These are phyloP conservation scores for Cystobasidium pallidum DNA, from an alignment of 1,284 basidiomycete genomes.

Conservation along the genomic window DNA sequence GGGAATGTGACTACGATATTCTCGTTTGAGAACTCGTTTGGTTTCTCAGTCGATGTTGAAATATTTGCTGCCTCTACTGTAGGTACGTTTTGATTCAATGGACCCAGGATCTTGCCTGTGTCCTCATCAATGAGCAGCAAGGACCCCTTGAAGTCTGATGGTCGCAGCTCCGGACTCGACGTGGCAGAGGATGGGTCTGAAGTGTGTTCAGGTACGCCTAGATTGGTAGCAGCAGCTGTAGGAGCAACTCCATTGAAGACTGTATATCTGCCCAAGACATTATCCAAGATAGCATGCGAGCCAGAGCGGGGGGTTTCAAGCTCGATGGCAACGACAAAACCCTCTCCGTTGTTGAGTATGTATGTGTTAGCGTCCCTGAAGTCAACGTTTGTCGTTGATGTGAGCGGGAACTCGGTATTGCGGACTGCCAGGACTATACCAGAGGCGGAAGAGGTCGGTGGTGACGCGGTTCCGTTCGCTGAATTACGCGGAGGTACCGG, in stretches of 20 bases:
- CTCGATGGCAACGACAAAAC: slow-evolving; percentile 35
- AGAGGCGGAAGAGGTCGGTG: background rate
- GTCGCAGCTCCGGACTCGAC: slow-evolving; percentile 30
- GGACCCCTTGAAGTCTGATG: slow-evolving; percentile 35
- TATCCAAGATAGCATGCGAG: slow-evolving; percentile 40
- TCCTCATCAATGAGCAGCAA: slow-evolving; percentile 39
- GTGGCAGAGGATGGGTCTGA: slow-evolving; percentile 6
- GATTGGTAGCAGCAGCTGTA: background rate
- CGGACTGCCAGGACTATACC: slow-evolving; percentile 34
- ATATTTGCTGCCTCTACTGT: slow-evolving; percentile 21
- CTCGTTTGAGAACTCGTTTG: slow-evolving; percentile 8
- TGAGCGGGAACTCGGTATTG: slow-evolving; percentile 36
- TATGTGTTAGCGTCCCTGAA: slow-evolving; percentile 33
- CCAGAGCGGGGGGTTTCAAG: slow-evolving; percentile 28
- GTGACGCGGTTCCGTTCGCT: background rate
- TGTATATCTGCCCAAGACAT: slow-evolving; percentile 26
- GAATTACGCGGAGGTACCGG: background rate
- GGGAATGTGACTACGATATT: slow-evolving; percentile 35
- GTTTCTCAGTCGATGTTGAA: slow-evolving; percentile 12
- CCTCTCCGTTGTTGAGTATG: slow-evolving; percentile 36
- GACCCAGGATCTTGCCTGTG: slow-evolving; percentile 41
- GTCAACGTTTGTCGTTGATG: slow-evolving; percentile 19
- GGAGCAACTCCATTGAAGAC: slow-evolving; percentile 31
- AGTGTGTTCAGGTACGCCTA: slow-evolving; percentile 8
- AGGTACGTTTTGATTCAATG: slow-evolving; percentile 28